Evolutionary conservation across 257 asterid genomes (phyloP).

Genomic region (Nicotiana tabacum): DNA sequence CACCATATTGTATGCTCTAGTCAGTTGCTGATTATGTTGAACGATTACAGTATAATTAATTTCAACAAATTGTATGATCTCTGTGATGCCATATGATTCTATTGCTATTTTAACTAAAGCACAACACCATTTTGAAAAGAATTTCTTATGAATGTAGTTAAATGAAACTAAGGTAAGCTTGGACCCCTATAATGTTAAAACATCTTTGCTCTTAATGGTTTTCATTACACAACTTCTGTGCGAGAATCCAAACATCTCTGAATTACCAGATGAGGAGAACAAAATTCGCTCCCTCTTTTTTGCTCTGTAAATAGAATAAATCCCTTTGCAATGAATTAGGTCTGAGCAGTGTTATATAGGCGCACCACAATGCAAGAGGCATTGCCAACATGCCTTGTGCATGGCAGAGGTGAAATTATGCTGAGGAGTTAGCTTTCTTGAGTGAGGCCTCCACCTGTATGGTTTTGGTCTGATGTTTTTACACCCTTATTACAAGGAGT

Average conservation of each 20-base stretch:
- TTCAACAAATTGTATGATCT: not conserved
- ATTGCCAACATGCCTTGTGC: not conserved
- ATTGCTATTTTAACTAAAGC: not conserved
- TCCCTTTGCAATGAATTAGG: not conserved
- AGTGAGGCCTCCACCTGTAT: not conserved
- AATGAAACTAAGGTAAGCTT: not conserved
- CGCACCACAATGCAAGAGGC: not conserved
- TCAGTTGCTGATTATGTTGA: slow-evolving; percentile 1
- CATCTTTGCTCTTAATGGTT: not conserved
- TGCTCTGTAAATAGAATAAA: not conserved
- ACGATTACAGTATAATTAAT: not conserved
- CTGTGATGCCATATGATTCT: not conserved
- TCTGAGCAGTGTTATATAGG: not conserved
- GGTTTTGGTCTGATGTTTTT: not conserved
- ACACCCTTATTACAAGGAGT: not conserved
- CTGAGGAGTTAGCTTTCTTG: not conserved
- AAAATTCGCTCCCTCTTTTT: not conserved
- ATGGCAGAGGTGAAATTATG: not conserved
- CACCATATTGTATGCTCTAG: not conserved
- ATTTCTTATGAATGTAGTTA: not conserved
- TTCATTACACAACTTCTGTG: not conserved
- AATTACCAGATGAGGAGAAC: not conserved
- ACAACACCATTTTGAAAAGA: not conserved
- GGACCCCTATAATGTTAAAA: not conserved
- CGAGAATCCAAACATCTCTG: not conserved